Base-by-base conservation (phyloP, 192 early-diverging fungal genomes). In the Mortierella claussenii region DNA sequence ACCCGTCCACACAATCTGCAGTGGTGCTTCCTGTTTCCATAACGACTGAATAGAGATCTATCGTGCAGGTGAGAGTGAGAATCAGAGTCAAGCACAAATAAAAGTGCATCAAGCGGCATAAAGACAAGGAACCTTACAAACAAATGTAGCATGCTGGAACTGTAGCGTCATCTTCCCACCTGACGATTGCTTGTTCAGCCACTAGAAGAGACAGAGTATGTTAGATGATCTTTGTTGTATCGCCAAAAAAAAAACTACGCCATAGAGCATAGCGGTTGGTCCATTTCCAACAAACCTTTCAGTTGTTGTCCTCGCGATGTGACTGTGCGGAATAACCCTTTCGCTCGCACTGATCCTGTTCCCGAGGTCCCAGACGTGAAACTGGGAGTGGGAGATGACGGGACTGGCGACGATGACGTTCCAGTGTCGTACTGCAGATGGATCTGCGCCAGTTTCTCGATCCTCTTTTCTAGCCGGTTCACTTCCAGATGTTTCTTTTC, bases 1-100 rank as follows among this genome's bases (percentile, higher is more conserved):
- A 91, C 82, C 7, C 87, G 80, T 7, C 91, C 91, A 56, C 91
- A 92, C 4, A 92, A 60, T 10, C 91, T 83, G 58, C 91, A 92
- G 66, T 92, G 91, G 58, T 92, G 91, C 18, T 88, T 83, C 23
- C 91, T 85, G 55, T 86, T 84, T 2, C 86, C 78, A 27, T 91
- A 68, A n/a, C 73, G 70, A 6, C 80, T 84, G 55, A 89, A 86
- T 2, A 78, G 24, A 1, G 68, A 69, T 33, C 80, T 82, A 40
- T 10, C 13, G 37, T 40, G 37, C 37, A 40, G 8, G 7, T 10
- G 37, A 10, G 7, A 40, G 37, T 40, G 37, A 40, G 37, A 10
- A 40, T 40, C 37, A 40, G 7, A 40, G 37, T 40, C 37, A 40
- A 40, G 37, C 37, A 13, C n/a, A n/a, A n/a, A n/a, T n/a, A n/a